Conservation (phyloP, 169 alveolate genomes). For the Fabrea salina region DNA sequence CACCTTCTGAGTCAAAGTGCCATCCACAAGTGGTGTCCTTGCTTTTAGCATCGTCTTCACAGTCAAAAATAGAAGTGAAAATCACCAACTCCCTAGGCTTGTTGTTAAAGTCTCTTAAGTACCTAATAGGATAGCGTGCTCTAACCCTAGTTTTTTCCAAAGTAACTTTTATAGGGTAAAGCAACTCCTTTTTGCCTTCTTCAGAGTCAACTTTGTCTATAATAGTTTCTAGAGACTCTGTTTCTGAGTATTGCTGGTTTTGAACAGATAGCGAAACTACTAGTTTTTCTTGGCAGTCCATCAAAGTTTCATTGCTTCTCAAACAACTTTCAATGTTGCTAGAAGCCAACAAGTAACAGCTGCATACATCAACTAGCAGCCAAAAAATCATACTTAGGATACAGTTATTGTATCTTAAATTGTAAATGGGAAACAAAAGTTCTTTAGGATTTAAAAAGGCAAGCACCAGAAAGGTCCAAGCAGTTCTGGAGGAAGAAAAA, state of each 20-base stretch:
- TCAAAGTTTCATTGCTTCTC: no score
- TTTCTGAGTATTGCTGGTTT: neutral
- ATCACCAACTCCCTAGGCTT: conserved; percentile 42
- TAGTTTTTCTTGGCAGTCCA: conserved; percentile 6
- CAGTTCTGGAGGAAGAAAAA: neutral
- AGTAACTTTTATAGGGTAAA: conserved; percentile 43
- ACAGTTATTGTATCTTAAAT: no score
- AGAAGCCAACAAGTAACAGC: no score
- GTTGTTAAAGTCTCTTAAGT: conserved; percentile 51
- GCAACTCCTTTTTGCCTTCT: neutral
- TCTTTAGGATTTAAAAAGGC: no score
- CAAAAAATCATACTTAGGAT: no score
- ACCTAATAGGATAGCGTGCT: conserved; percentile 43
- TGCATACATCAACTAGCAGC: no score
- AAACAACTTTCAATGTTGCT: no score
- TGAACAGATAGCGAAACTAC: neutral
- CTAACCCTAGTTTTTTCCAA: conserved; percentile 45
- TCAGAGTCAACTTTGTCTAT: neutral
- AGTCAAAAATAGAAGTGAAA: conserved; percentile 15
- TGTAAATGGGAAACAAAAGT: no score
- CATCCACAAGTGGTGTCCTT: conserved; percentile 50
- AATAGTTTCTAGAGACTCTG: conserved; percentile 12
- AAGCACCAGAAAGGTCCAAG: conserved; percentile 16
- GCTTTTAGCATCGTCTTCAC: conserved; percentile 38
- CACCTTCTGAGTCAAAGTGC: conserved; percentile 12